These are phyloP conservation scores for Xanthoparmelia taractica DNA, from an alignment of 495 filamentous ascomycete genomes.

Conservation along the genomic window DNA sequence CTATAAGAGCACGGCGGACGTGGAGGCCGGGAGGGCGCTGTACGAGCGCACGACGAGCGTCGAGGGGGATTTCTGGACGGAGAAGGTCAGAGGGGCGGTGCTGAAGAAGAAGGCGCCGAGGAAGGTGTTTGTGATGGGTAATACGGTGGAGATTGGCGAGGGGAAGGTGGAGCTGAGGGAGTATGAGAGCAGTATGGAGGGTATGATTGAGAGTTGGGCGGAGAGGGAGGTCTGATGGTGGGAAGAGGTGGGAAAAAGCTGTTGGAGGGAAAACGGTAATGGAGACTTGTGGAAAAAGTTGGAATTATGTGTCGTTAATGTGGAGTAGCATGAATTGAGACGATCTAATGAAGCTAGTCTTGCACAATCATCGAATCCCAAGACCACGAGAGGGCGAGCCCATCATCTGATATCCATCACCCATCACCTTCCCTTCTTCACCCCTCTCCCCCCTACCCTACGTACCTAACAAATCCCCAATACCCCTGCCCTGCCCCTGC, in stretches of 20 bases:
- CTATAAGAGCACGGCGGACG: constrained; percentile 85
- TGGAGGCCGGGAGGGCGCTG: constrained; percentile 62
- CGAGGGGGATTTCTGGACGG: constrained; percentile 58
- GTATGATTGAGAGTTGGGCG: constrained; percentile 84
- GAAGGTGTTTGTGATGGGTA: constrained; percentile 95
- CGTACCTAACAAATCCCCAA: no score
- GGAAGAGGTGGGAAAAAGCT: background rate
- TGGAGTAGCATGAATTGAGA: no score
- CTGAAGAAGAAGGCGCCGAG: constrained; percentile 80
- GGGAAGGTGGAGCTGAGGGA: constrained; percentile 74
- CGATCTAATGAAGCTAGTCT: no score
- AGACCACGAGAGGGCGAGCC: no score
- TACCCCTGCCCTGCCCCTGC: no score
- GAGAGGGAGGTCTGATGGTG: constrained; percentile 56
- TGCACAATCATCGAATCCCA: no score
- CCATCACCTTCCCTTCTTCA: no score
- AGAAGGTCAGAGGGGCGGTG: constrained; percentile 68
- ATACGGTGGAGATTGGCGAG: constrained; percentile 64
- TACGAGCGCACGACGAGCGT: constrained; percentile 80
- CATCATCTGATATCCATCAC: no score
- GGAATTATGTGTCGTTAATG: no score
- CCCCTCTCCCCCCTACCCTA: no score
- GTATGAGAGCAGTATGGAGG: constrained; percentile 79
- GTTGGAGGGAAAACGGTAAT: no score
- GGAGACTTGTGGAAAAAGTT: no score